Evolutionary conservation across 2,329 filamentous ascomycete species (phyloP).

Genomic region (Amphichorda felina): DNA sequence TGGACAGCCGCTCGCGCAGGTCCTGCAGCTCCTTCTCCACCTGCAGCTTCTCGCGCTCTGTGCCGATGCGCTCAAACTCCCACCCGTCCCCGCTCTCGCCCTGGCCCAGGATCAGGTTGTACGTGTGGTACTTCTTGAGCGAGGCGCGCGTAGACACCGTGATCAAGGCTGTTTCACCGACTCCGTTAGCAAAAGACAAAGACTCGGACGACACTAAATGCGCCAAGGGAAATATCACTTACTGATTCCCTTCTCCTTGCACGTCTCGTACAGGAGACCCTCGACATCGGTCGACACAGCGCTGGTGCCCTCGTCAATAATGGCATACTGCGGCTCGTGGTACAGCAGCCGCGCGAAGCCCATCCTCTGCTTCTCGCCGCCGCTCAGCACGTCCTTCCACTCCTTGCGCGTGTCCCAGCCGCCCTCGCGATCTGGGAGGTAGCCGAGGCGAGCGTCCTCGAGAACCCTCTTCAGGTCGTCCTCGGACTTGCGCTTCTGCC

Average conservation of each 20-base stretch:
- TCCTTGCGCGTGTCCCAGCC: conserved; percentile 96
- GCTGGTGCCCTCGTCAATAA: conserved; percentile 91
- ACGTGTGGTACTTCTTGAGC: conserved; percentile 91
- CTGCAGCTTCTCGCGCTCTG: conserved; percentile 81
- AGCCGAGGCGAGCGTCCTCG: conserved; percentile 75
- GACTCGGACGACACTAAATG: background rate
- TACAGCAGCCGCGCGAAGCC: conserved; percentile 83
- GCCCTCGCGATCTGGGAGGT: conserved; percentile 82
- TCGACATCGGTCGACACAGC: conserved; percentile 93
- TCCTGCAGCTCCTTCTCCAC: conserved; percentile 87
- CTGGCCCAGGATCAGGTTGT: conserved; percentile 73
- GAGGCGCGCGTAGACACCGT: conserved; percentile 92
- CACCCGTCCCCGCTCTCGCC: conserved; percentile 77
- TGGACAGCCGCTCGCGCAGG: conserved; percentile 63
- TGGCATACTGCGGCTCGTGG: conserved; percentile 87
- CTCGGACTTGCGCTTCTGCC: conserved; percentile 65
- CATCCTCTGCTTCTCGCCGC: conserved; percentile 95
- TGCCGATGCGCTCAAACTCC: conserved; percentile 90
- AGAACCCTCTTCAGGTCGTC: conserved; percentile 66
- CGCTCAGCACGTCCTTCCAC: conserved; percentile 97
- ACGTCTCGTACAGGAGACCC: conserved; percentile 81
- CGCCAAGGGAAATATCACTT: conserved; percentile 25
- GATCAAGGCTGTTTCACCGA: conserved; percentile 53
- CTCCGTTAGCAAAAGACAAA: background rate
- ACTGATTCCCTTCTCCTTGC: conserved; percentile 91